These are phyloP conservation scores for Ballota nigra DNA, from an alignment of 257 asterid species.

Conservation along the genomic window DNA sequence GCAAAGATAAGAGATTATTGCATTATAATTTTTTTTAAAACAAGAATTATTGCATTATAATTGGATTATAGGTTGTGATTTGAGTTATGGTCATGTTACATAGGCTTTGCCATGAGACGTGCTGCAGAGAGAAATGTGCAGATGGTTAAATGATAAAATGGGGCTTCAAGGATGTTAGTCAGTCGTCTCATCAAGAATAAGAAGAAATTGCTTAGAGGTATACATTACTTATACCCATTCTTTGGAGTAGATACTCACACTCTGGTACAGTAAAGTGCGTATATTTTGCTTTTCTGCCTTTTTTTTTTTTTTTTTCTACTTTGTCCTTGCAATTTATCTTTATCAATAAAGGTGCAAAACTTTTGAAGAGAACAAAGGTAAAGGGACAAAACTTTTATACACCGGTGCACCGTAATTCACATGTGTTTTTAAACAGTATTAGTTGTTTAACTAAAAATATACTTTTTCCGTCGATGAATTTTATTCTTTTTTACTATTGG, in stretches of 20 bases:
- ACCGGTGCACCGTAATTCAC: too few species aligned
- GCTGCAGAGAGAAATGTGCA: constrained; percentile 53
- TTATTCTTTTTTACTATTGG: too few species aligned
- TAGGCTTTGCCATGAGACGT: constrained; percentile 59
- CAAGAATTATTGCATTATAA: neutral
- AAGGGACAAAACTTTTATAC: too few species aligned
- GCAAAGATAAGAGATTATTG: neutral
- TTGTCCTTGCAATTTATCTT: too few species aligned
- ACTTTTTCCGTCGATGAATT: too few species aligned
- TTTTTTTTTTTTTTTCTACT: too few species aligned
- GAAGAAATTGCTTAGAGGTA: neutral
- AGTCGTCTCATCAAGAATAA: neutral
- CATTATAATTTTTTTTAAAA: neutral
- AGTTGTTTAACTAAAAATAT: too few species aligned
- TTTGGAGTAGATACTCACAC: neutral
- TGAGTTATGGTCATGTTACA: neutral
- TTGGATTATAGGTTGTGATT: neutral
- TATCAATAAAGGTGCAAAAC: too few species aligned
- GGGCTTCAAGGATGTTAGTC: constrained; percentile 34
- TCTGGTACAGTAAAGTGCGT: neutral
- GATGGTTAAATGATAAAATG: constrained; percentile 44
- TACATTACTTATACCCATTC: too few species aligned
- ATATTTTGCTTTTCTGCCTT: too few species aligned
- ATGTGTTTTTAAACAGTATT: too few species aligned
- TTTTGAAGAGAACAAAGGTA: too few species aligned